These are phyloP conservation scores for Lodderomyces oxycetoniae DNA, from an alignment of 1,139 yeast genomes.

Conservation along the genomic window DNA sequence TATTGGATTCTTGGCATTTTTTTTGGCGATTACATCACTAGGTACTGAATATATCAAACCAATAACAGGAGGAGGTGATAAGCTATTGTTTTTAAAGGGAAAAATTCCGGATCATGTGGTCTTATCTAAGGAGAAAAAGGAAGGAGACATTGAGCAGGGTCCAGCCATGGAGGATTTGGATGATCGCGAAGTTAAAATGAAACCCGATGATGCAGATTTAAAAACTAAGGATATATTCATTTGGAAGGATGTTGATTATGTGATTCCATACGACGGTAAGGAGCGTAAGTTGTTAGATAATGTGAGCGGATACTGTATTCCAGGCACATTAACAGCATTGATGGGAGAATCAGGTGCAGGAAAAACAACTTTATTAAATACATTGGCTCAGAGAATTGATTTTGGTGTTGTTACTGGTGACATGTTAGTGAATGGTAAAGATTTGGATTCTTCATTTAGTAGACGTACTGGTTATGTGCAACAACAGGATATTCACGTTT, in stretches of 20 bases:
- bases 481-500: conserved; percentile 60
- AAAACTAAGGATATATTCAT: conserved; percentile 32
- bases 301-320: conserved; percentile 62
- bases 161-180: conserved; percentile 37
- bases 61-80: conserved; percentile 54
- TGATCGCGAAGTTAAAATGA: conserved; percentile 17
- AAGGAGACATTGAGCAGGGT: conserved; percentile 12
- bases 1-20: conserved; percentile 51
- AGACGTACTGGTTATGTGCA: conserved; percentile 64
- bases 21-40: conserved; percentile 39
- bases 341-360: conserved; percentile 76
- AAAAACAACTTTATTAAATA: conserved; percentile 58
- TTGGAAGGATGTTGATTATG: conserved; percentile 42
- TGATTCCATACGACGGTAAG: conserved; percentile 32
- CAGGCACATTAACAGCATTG: conserved; percentile 67
- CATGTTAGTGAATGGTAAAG: conserved; percentile 56
- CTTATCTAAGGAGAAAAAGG: conserved; percentile 18
- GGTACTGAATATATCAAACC: conserved; percentile 51
- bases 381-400: conserved; percentile 53
- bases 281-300: conserved; percentile 50
- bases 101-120: conserved; percentile 35
- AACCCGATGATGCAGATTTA: conserved; percentile 22
- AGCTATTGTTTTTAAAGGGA: conserved; percentile 53
- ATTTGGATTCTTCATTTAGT: conserved; percentile 48
- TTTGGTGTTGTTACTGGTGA: conserved; percentile 63